Base-by-base conservation (phyloP, 106 monocot species). In the Xerophyta viscosa region DNA sequence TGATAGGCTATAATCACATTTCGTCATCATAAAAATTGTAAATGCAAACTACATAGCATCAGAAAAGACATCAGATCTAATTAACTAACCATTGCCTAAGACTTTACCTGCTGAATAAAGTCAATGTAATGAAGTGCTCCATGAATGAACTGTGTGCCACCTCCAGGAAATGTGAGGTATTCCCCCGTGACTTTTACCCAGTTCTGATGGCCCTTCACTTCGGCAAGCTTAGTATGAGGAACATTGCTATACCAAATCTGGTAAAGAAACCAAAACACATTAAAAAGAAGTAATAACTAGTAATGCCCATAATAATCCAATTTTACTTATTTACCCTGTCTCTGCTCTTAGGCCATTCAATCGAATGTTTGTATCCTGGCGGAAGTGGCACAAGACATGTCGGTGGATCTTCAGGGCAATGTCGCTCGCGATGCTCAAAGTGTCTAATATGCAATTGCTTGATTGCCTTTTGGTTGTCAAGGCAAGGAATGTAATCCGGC, bases 181-280 rank as follows among this genome's bases (percentile, higher is more conserved):
- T 91, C 81, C 61, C 91, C 91, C 48, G 75, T 54, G 39, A 76
- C 78, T 62, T 86, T 91, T 20, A 91, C 70, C 91, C 91, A 91
- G 49, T 91, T 91, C 33, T 91, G 91, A 53, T 82, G 81, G 20
- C 86, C 91, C 55, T 91, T 91, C 5, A 66, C 41, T 22, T 23
- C 72, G 26, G 72, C 91, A 61, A 91, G 78, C 61, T 75, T 81
- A 23, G 72, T 78, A 55, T 91, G 91, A 9, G 91, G 91, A 13
- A 91, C 75, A 79, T 91, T 91, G 51, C 20, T 48, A 60, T 91
- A 91, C 91, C 91, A 91, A 39, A 91, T 76, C 91, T 91, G 80
- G 52, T 61, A 20, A 10, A 58, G 46, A 62, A 19, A 49, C n/a
- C n/a, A n/a, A n/a, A n/a, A n/a, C n/a, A n/a, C n/a, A n/a, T n/a